phyloP scores from a whole-genome alignment of 2,329 filamentous ascomycete species.

The Colletotrichum sp. region DNA sequence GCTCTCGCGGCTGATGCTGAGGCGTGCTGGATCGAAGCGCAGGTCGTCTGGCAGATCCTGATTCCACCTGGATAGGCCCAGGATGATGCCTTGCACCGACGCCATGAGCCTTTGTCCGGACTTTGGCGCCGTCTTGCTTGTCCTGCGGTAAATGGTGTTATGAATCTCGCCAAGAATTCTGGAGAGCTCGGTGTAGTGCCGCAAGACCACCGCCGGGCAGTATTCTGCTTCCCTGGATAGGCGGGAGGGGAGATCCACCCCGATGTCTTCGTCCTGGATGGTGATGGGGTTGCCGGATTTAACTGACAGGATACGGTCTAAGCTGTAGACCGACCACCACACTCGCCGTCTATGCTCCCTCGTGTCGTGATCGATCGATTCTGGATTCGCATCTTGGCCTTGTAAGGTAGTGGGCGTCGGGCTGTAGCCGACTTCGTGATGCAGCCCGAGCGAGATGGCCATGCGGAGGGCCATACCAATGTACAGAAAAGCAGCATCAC shows the following conservation, averaged over 20 bases:
- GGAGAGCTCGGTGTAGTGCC: constrained; percentile 32
- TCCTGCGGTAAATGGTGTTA: constrained; percentile 52
- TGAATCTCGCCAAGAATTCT: constrained; percentile 30
- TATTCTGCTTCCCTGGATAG: constrained; percentile 32
- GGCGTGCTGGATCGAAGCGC: constrained; percentile 50
- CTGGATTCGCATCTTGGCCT: background rate
- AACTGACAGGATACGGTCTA: constrained; percentile 36
- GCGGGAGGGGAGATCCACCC: constrained; percentile 34
- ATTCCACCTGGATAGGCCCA: constrained; percentile 55
- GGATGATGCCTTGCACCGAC: constrained; percentile 56
- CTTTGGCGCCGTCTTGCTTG: constrained; percentile 35
- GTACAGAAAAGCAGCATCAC: constrained; percentile 61
- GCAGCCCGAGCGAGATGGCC: constrained; percentile 62
- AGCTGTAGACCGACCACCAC: constrained; percentile 39
- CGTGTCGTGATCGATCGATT: background rate
- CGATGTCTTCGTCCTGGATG: constrained; percentile 35
- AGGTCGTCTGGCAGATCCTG: constrained; percentile 51
- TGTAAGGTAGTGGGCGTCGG: background rate
- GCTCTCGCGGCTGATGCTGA: constrained; percentile 52
- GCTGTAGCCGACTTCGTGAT: constrained; percentile 50
- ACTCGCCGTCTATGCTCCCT: constrained; percentile 51
- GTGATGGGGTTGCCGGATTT: constrained; percentile 37
- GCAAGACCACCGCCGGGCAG: constrained; percentile 30
- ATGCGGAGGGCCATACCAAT: constrained; percentile 60
- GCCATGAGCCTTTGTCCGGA: constrained; percentile 52